Conservation (phyloP, 2,329 filamentous ascomycete species). For the Coniochaeta ligniaria region DNA sequence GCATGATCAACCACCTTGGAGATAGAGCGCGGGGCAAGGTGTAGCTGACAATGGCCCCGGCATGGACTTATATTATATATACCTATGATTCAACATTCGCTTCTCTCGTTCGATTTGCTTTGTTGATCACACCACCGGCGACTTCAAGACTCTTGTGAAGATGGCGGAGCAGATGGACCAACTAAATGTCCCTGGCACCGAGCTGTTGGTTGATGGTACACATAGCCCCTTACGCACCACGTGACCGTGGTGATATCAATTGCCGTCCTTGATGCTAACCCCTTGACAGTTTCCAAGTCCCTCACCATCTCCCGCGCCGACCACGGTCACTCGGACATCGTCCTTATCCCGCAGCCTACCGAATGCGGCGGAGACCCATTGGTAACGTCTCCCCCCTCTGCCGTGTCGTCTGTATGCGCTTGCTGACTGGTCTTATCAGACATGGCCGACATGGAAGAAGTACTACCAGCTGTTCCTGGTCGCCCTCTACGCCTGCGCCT, state of each 20-base stretch:
- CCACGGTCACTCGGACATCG: constrained; percentile 5
- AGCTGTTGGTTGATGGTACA: constrained; percentile 4
- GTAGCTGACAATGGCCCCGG: not conserved
- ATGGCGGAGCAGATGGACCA: not conserved
- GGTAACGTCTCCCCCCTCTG: not conserved
- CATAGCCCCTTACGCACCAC: not conserved
- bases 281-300: not conserved
- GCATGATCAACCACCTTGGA: not conserved
- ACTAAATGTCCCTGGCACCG: constrained; percentile 1
- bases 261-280: not conserved
- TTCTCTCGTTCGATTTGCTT: not conserved
- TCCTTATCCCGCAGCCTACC: constrained; percentile 6
- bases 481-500: constrained; percentile 29
- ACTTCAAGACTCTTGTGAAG: not conserved
- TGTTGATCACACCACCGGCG: not conserved
- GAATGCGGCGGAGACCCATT: constrained; percentile 5
- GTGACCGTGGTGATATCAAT: not conserved
- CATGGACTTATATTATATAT: not conserved
- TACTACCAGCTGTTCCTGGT: constrained; percentile 30
- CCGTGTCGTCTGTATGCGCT: not conserved
- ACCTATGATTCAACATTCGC: not conserved
- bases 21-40: not conserved
- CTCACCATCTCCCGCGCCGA: not conserved
- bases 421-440: constrained; percentile 5
- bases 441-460: constrained; percentile 28